phyloP scores from a whole-genome alignment of 352 stramenopile genomes.

The Pythium monospermum region DNA sequence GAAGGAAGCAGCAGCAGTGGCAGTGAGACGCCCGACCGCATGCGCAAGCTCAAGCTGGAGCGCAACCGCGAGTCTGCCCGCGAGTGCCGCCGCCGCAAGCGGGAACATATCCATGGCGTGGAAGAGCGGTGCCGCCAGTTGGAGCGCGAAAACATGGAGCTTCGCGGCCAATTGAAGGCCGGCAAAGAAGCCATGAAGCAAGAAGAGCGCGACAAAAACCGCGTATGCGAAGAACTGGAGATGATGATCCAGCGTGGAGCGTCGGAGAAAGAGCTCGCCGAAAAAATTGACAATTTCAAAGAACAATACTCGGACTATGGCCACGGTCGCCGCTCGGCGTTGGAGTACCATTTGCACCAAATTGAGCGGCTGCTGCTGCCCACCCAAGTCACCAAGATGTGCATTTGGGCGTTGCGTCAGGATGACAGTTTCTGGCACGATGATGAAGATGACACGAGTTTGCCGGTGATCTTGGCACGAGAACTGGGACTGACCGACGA shows the following conservation, averaged over 20 bases:
- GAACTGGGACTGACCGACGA: conserved; percentile 88
- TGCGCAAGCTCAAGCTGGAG: conserved; percentile 86
- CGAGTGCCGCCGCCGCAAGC: conserved; percentile 88
- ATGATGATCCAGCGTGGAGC: conserved; percentile 76
- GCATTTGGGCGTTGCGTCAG: conserved; percentile 88
- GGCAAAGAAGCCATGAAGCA: conserved; percentile 84
- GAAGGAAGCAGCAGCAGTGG: conserved; percentile 52
- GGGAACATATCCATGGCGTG: conserved; percentile 74
- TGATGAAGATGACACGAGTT: conserved; percentile 83
- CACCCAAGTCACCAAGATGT: conserved; percentile 93
- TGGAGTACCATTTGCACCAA: conserved; percentile 91
- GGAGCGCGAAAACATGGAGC: conserved; percentile 90
- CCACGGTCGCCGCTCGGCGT: conserved; percentile 79
- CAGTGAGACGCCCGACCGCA: conserved; percentile 47
- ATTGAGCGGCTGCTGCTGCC: conserved; percentile 91
- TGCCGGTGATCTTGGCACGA: conserved; percentile 88
- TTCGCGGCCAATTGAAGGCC: conserved; percentile 86
- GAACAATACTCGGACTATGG: conserved; percentile 92
- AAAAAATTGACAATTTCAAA: conserved; percentile 95
- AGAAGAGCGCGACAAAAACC: conserved; percentile 84
- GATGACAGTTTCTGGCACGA: conserved; percentile 89
- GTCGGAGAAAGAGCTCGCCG: conserved; percentile 85
- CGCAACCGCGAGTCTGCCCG: conserved; percentile 89
- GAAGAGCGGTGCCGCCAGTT: conserved; percentile 77
- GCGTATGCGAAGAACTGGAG: conserved; percentile 76